phyloP scores from a whole-genome alignment of 129 eudicot species.

The Chrysanthemum makinoi region DNA sequence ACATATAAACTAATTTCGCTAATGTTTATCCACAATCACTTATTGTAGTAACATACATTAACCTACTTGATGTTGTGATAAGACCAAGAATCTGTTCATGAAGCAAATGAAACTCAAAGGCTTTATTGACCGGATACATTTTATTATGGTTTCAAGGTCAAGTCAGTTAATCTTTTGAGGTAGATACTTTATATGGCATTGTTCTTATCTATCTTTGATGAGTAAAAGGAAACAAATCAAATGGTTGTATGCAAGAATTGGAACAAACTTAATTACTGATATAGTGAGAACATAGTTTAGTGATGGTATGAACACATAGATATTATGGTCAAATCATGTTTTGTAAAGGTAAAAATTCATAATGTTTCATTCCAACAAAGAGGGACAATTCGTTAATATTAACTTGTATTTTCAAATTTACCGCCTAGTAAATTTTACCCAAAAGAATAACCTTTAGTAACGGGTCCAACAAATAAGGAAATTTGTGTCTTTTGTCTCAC shows the following conservation, averaged over 20 bases:
- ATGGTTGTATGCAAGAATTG: neutral
- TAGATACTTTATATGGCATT: neutral
- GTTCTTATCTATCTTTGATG: neutral
- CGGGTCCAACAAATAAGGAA: neutral
- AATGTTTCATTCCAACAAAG: constrained; percentile 16
- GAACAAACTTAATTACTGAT: neutral
- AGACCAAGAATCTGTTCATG: too few relatives aligned
- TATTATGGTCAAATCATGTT: constrained; percentile 14
- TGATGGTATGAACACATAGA: constrained; percentile 10
- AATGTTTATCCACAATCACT: too few relatives aligned
- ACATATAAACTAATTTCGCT: too few relatives aligned
- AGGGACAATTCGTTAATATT: neutral
- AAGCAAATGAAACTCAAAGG: neutral
- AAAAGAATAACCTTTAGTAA: neutral
- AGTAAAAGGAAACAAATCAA: neutral
- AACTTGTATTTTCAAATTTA: neutral
- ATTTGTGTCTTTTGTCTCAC: neutral
- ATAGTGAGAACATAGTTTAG: neutral
- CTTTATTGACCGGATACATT: neutral
- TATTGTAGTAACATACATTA: too few relatives aligned
- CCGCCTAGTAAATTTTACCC: neutral
- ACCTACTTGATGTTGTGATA: too few relatives aligned
- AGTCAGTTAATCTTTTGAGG: neutral
- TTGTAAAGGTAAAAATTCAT: constrained; percentile 9
- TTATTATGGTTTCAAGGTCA: neutral